Evolutionary conservation across 495 filamentous ascomycete genomes (phyloP).

Genomic region (Penicillium lagena): DNA sequence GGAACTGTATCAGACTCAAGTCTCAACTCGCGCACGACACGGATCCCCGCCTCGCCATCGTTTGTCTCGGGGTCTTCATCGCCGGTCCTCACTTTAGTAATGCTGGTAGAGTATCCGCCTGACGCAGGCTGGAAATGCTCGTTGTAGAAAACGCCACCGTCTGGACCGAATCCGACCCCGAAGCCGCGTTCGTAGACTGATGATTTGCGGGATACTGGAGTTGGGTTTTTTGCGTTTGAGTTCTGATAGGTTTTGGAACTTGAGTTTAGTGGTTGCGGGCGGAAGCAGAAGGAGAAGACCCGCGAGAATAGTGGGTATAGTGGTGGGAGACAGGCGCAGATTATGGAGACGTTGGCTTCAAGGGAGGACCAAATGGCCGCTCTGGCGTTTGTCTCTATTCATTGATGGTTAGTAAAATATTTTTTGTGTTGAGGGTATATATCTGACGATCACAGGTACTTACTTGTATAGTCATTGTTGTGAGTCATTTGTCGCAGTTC

Average conservation of each 20-base stretch:
- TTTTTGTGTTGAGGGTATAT: not conserved
- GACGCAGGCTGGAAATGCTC: conserved; percentile 12
- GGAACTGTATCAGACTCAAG: conserved; percentile 10
- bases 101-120: conserved; percentile 21
- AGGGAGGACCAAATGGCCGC: conserved; percentile 69
- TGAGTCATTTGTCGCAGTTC: conserved; percentile 8
- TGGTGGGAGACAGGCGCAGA: conserved; percentile 76
- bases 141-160: conserved; percentile 17
- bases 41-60: conserved; percentile 16
- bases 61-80: not conserved
- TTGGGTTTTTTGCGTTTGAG: not conserved
- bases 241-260: conserved; percentile 7
- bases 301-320: conserved; percentile 71
- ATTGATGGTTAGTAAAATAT: not conserved
- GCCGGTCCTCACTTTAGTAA: conserved; percentile 4
- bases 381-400: conserved; percentile 34
- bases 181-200: conserved; percentile 10
- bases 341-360: conserved; percentile 75
- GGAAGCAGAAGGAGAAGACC: conserved; percentile 51
- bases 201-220: conserved; percentile 8
- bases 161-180: not conserved
- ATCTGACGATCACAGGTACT: not conserved
- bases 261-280: conserved; percentile 10
- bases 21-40: conserved; percentile 28
- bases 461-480: conserved; percentile 18